Percentiles rank a stretch among this genome's conserved stretches.
These are phyloP conservation scores for Quercus ilex DNA, from an alignment of 306 rosid species.

Conservation along the genomic window DNA sequence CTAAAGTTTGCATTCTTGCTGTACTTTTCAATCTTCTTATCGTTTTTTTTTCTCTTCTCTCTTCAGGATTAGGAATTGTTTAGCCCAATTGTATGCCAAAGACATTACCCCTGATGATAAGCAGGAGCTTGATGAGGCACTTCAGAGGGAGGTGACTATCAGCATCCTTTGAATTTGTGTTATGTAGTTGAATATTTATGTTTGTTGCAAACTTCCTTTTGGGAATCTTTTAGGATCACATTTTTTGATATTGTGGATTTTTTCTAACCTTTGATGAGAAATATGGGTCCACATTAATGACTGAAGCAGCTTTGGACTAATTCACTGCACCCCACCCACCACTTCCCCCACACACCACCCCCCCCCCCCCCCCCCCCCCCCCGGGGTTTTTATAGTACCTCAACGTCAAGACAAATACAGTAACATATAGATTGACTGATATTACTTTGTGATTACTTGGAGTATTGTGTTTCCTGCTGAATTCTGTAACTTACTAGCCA, in stretches of 20 bases:
- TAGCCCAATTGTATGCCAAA: conserved; percentile 76
- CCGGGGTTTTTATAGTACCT: background rate
- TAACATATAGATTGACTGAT: background rate
- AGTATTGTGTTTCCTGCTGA: background rate
- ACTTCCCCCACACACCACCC: too few relatives aligned
- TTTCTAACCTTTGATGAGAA: background rate
- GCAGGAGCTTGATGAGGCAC: conserved; percentile 96
- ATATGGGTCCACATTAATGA: background rate
- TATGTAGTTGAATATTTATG: background rate
- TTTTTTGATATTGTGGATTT: background rate
- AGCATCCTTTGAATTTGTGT: conserved; percentile 10
- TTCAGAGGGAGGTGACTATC: conserved; percentile 82
- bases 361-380: background rate
- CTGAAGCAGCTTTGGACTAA: background rate
- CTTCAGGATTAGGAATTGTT: conserved; percentile 74
- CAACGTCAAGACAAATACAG: background rate
- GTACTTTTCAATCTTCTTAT: background rate
- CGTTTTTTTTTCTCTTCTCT: background rate
- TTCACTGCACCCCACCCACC: too few relatives aligned
- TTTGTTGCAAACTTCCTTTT: background rate
- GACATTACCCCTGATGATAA: conserved; percentile 98
- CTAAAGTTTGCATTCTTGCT: background rate
- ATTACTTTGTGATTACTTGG: background rate
- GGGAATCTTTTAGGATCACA: background rate
- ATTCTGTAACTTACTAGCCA: background rate